A percentile compares a stretch with the other conserved stretches of the same genome.
Conservation (phyloP, 1,284 basidiomycete genomes). For the Anthracocystis walkeri region DNA sequence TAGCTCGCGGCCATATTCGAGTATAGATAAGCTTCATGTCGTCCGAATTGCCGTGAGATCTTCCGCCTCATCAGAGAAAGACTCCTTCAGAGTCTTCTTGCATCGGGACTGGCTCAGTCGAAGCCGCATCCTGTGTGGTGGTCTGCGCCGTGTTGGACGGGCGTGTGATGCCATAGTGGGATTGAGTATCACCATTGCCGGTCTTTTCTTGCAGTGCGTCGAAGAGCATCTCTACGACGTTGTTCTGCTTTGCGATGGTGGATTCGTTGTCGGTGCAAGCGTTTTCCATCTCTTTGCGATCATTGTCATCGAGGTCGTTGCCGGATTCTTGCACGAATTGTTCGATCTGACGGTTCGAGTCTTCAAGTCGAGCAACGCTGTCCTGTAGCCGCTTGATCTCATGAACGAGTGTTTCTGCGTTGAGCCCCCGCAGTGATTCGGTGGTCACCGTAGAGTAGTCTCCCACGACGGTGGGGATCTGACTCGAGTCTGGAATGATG, state of each 20-base stretch:
- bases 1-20: too few species aligned
- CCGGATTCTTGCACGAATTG: conserved; percentile 38
- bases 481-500: conserved; percentile 41
- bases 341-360: conserved; percentile 46
- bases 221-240: conserved; percentile 37
- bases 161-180: conserved; percentile 33
- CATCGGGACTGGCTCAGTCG: conserved; percentile 20
- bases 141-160: conserved; percentile 6
- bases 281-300: conserved; percentile 38
- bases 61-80: conserved; percentile 16
- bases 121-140: not conserved
- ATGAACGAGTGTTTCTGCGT: conserved; percentile 38
- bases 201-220: conserved; percentile 39
- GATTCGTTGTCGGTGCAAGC: conserved; percentile 44
- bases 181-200: conserved; percentile 12
- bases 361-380: conserved; percentile 31
- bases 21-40: too few species aligned
- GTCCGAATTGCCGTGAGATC: too few species aligned
- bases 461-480: conserved; percentile 38
- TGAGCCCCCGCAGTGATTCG: conserved; percentile 39
- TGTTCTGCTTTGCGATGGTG: conserved; percentile 42
- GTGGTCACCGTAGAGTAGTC: conserved; percentile 39
- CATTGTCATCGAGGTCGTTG: conserved; percentile 22
- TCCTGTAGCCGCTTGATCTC: conserved; percentile 49
- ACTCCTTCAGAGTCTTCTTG: conserved; percentile 41